A percentile compares a stretch with the other conserved stretches of the same genome.
Conservation (phyloP, 73 alveolate species). For the Uronychia binucleata region DNA sequence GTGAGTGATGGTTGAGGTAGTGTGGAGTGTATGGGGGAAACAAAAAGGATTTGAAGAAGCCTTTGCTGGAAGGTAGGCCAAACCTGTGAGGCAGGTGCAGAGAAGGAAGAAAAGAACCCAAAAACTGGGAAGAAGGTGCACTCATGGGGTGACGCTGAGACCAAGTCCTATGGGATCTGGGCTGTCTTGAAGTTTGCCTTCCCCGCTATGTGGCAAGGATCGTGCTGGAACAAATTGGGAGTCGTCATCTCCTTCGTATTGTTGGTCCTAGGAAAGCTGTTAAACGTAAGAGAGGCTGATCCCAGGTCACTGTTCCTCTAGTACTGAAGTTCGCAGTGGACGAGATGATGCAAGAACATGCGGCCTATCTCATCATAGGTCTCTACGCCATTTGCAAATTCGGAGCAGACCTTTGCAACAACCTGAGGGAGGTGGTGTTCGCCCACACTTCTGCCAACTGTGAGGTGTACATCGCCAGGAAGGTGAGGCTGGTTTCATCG, state of each 20-base stretch:
- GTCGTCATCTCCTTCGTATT: conserved; percentile 26
- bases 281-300: conserved; percentile 28
- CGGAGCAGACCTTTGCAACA: conserved; percentile 41
- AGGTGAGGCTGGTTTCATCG: too few species aligned
- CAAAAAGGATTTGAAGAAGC: not conserved
- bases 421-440: conserved; percentile 54
- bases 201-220: conserved; percentile 63
- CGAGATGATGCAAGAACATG: conserved; percentile 13
- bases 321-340: conserved; percentile 55
- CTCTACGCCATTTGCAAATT: conserved; percentile 40
- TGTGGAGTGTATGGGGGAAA: too few species aligned
- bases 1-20: too few species aligned
- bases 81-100: not conserved
- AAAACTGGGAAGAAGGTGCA: not conserved
- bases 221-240: conserved; percentile 11
- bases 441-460: conserved; percentile 55
- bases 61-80: not conserved
- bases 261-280: conserved; percentile 30
- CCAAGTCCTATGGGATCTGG: conserved; percentile 52
- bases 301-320: conserved; percentile 24
- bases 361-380: conserved; percentile 21
- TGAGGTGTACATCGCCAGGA: conserved; percentile 45
- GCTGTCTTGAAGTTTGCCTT: conserved; percentile 42
- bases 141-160: conserved; percentile 1
- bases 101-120: not conserved